phyloP scores from a whole-genome alignment of 2,329 filamentous ascomycete genomes.

The Nemania serpens region DNA sequence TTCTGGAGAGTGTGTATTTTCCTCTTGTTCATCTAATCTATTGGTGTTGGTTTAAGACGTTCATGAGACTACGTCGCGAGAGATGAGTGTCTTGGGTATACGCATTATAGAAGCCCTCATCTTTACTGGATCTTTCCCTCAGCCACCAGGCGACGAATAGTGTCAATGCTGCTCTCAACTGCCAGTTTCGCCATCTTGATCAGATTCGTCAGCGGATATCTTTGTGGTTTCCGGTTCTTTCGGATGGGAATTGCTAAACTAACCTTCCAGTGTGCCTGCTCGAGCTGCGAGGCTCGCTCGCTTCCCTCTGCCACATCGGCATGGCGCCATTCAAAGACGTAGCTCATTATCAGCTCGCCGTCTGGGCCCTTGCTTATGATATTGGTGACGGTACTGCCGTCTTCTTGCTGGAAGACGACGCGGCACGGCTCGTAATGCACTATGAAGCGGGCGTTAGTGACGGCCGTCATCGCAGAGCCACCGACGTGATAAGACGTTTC shows the following conservation, averaged over 20 bases:
- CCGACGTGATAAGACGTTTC: background rate
- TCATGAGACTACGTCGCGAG: background rate
- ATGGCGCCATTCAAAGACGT: constrained; percentile 45
- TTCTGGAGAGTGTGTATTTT: background rate
- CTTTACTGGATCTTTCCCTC: constrained; percentile 35
- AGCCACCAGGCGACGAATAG: constrained; percentile 37
- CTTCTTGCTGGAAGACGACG: constrained; percentile 44
- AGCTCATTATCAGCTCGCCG: constrained; percentile 43
- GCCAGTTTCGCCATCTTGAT: constrained; percentile 38
- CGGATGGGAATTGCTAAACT: too few species aligned
- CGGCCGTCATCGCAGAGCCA: background rate
- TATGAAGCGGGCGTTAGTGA: constrained; percentile 3
- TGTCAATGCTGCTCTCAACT: constrained; percentile 41
- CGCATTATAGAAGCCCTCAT: background rate
- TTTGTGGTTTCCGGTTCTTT: too few species aligned
- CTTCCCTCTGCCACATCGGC: constrained; percentile 38
- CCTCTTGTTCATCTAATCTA: constrained; percentile 1
- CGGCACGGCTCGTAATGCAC: constrained; percentile 41
- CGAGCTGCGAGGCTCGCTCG: constrained; percentile 34
- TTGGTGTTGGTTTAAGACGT: background rate
- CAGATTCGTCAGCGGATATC: constrained; percentile 1
- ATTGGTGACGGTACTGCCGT: constrained; percentile 45
- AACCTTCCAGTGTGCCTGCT: constrained; percentile 37
- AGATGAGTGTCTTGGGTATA: background rate
- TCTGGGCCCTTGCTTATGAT: constrained; percentile 40